Percentiles rank a stretch among this genome's conserved stretches.
Conservation (phyloP, 257 asterid species). For the Coffea canephora region DNA sequence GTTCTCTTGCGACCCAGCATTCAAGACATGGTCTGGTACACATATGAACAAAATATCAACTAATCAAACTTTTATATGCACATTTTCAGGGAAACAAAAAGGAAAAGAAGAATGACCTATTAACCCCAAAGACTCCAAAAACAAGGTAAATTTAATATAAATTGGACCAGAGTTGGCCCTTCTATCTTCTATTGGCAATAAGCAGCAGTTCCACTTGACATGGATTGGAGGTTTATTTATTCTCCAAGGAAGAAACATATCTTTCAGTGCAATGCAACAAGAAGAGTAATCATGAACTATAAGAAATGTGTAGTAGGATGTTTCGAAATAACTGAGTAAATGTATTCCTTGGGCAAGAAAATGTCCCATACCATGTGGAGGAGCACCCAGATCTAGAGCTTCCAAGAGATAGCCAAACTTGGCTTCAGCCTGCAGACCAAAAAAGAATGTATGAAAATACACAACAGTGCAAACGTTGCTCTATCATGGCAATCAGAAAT, state of each 20-base stretch:
- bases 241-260: neutral
- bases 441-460: neutral
- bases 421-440: conserved; percentile 68
- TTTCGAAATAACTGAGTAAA: too few relatives aligned
- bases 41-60: too few relatives aligned
- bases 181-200: neutral
- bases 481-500: neutral
- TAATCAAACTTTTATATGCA: neutral
- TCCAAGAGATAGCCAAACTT: conserved; percentile 95
- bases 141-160: too few relatives aligned
- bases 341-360: neutral
- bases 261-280: neutral
- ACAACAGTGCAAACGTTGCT: neutral
- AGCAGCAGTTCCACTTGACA: neutral
- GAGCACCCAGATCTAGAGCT: conserved; percentile 99
- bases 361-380: conserved; percentile 79
- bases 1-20: neutral
- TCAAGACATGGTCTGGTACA: neutral
- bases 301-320: neutral
- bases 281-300: neutral
- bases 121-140: neutral
- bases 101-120: neutral
- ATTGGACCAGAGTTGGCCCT: neutral
- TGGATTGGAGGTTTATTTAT: neutral
- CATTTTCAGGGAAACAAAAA: neutral